phyloP scores from a whole-genome alignment of 768 basidiomycete species.

The Coprinopsis strossmayeri region DNA sequence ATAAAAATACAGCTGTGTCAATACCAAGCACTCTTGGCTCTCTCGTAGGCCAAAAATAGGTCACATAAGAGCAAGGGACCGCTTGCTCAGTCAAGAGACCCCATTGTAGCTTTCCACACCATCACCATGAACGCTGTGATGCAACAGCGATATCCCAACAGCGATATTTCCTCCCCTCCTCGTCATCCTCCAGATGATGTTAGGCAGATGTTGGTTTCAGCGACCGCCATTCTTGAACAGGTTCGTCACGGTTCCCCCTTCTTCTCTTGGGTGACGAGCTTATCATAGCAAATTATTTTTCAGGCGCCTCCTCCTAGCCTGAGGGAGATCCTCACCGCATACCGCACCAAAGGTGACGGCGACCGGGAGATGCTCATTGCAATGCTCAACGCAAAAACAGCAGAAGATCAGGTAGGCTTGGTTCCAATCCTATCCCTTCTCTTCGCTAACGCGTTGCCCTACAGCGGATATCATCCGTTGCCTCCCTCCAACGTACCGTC shows the following conservation, averaged over 20 bases:
- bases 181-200: conserved; percentile 24
- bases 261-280: conserved; percentile 11
- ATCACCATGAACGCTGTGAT: conserved; percentile 29
- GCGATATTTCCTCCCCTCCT: conserved; percentile 20
- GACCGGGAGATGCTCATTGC: conserved; percentile 89
- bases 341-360: conserved; percentile 79
- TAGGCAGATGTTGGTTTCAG: conserved; percentile 30
- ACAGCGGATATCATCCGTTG: conserved; percentile 67
- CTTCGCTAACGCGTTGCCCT: conserved; percentile 7
- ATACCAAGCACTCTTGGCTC: too few relatives aligned
- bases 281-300: conserved; percentile 11
- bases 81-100: conserved; percentile 31
- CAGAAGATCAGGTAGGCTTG: conserved; percentile 79
- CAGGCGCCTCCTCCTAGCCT: conserved; percentile 76
- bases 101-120: conserved; percentile 24
- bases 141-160: conserved; percentile 24
- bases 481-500: conserved; percentile 64
- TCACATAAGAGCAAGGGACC: conserved; percentile 40
- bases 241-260: conserved; percentile 20
- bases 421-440: conserved; percentile 7
- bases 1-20: too few relatives aligned
- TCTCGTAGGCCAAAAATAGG: conserved; percentile 41
- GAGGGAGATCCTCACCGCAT: conserved; percentile 82
- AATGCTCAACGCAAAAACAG: conserved; percentile 87
- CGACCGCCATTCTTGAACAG: conserved; percentile 36